Evolutionary conservation across 106 monocot genomes (phyloP).

Genomic region (Dactylorhiza incarnata): DNA sequence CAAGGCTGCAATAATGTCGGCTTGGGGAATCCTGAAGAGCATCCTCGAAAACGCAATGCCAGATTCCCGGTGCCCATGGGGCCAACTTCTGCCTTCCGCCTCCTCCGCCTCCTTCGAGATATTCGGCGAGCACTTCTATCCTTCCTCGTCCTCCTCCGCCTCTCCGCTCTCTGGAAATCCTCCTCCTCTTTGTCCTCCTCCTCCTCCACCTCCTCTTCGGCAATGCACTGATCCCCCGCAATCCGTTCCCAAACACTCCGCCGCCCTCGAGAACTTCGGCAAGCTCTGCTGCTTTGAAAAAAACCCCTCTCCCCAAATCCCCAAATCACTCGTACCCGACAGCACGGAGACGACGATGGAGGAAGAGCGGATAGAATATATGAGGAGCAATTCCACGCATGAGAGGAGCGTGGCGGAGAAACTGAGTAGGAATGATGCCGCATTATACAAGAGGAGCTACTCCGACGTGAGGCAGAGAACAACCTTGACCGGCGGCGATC

Average conservation of each 20-base stretch:
- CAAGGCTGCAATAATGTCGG: constrained; percentile 8
- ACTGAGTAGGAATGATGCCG: background rate
- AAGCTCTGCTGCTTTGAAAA: constrained; percentile 18
- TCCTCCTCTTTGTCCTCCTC: background rate
- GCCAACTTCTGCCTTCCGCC: constrained; percentile 4
- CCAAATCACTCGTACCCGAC: background rate
- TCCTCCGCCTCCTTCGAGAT: constrained; percentile 18
- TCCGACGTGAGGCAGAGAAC: constrained; percentile 10
- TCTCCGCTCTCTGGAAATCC: background rate
- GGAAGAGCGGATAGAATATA: background rate
- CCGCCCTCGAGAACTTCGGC: constrained; percentile 23
- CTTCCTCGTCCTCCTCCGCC: background rate
- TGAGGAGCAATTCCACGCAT: background rate
- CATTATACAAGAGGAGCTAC: constrained; percentile 14
- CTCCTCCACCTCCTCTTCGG: background rate
- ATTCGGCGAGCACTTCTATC: constrained; percentile 19
- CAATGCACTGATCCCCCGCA: constrained; percentile 9
- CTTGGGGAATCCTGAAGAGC: constrained; percentile 12
- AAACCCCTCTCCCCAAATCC: background rate
- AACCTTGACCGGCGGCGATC: background rate
- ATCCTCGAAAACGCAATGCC: constrained; percentile 15
- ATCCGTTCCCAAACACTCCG: background rate
- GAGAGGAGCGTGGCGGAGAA: background rate
- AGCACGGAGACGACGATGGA: background rate
- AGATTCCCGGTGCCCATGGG: constrained; percentile 20